These are phyloP conservation scores for Mucor plumbeus DNA, from an alignment of 371 early-diverging fungal species.

Conservation along the genomic window DNA sequence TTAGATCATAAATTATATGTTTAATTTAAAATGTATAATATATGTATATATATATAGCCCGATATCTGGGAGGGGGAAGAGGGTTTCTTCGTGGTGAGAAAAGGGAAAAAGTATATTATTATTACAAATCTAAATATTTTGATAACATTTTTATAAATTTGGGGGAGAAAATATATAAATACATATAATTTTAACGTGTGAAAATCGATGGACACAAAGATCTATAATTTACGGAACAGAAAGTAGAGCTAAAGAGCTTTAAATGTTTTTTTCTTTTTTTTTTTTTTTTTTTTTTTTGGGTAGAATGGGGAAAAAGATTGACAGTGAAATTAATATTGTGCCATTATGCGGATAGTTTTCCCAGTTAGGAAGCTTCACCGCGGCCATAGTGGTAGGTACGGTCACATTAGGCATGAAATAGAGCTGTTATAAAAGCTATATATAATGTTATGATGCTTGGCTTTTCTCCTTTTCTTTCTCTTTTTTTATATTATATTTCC, in stretches of 20 bases:
- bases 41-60: not conserved
- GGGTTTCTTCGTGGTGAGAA: not conserved
- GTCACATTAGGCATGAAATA: constrained; percentile 9
- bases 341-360: constrained; percentile 33
- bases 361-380: constrained; percentile 28
- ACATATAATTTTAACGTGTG: constrained; percentile 4
- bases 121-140: not conserved
- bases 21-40: not conserved
- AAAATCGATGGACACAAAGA: constrained; percentile 1
- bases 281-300: constrained; percentile 7
- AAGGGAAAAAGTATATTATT: not conserved
- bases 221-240: not conserved
- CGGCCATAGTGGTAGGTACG: constrained; percentile 14
- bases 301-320: not conserved
- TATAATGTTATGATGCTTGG: constrained; percentile 6
- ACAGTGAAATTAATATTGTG: not conserved
- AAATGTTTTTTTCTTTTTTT: constrained; percentile 4
- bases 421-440: not conserved
- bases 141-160: not conserved
- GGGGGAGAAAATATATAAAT: constrained; percentile 1
- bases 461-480: constrained; percentile 5
- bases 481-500: not conserved
- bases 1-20: not conserved
- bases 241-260: not conserved
- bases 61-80: not conserved